These are phyloP conservation scores for Epichloe festucae DNA, from an alignment of 2,329 filamentous ascomycete genomes.

Conservation along the genomic window DNA sequence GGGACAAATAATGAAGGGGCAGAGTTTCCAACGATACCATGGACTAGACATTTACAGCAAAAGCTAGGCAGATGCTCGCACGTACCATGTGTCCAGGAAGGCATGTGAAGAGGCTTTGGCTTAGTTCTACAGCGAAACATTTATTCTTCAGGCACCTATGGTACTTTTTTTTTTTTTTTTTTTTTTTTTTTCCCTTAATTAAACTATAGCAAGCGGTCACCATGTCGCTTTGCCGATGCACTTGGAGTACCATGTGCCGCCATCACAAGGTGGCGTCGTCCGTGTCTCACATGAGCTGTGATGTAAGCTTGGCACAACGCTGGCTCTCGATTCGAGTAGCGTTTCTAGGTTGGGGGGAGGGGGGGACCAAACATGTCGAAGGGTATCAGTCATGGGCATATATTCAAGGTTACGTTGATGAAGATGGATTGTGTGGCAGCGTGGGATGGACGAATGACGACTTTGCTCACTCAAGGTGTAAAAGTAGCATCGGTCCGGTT, in stretches of 20 bases:
- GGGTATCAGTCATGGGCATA: neutral
- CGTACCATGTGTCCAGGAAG: no score
- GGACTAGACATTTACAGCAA: no score
- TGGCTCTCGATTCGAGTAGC: neutral
- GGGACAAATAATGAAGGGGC: no score
- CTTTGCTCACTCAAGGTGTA: no score
- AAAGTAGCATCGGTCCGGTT: no score
- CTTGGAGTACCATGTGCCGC: neutral
- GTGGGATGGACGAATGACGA: neutral
- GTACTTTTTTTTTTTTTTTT: neutral
- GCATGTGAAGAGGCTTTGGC: neutral
- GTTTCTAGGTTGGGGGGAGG: neutral
- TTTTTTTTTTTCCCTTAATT: neutral
- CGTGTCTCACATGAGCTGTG: constrained; percentile 3
- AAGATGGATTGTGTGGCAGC: neutral
- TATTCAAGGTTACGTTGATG: neutral
- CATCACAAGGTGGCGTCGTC: neutral
- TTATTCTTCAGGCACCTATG: no score
- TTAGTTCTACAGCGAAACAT: no score
- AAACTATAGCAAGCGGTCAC: neutral
- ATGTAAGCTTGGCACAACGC: neutral
- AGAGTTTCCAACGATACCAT: no score
- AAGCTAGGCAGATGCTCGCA: no score
- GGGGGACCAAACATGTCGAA: neutral
- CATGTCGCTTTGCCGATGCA: neutral